Evolutionary conservation across 192 early-diverging fungal species (phyloP).

Genomic region (Cetraspora pellucida): DNA sequence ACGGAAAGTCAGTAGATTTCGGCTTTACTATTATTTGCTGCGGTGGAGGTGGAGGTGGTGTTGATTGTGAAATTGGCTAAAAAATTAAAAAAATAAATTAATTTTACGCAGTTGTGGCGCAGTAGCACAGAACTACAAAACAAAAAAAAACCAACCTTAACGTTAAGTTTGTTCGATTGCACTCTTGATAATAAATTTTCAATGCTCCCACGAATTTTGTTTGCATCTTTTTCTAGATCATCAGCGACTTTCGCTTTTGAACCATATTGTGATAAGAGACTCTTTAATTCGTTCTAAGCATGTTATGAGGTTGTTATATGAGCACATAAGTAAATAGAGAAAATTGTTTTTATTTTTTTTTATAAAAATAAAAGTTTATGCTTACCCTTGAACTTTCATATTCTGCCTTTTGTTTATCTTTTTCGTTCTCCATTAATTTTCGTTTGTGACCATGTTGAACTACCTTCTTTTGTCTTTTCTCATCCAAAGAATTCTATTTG

Average conservation of each 20-base stretch:
- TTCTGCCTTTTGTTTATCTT: conserved; percentile 12
- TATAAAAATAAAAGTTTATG: neutral
- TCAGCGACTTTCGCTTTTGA: conserved; percentile 10
- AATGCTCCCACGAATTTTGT: neutral
- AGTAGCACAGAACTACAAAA: neutral
- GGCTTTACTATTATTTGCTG: neutral
- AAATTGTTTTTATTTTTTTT: neutral
- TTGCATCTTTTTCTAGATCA: conserved; percentile 8
- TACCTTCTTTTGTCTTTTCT: neutral
- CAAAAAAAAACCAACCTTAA: neutral
- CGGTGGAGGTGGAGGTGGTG: neutral
- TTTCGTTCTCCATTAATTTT: neutral
- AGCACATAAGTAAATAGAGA: neutral
- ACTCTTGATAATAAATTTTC: neutral
- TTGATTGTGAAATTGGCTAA: neutral
- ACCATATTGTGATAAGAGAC: conserved; percentile 5
- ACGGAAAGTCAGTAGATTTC: neutral
- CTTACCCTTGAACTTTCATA: neutral
- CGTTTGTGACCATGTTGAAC: neutral
- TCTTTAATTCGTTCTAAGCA: conserved; percentile 8
- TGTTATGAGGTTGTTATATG: neutral
- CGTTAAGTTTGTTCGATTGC: neutral
- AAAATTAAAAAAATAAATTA: neutral
- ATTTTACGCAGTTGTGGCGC: neutral
- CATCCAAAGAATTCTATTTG: neutral